A percentile compares a stretch with the other conserved stretches of the same genome.
Evolutionary conservation across 2,329 filamentous ascomycete species (phyloP).

Genomic region (Erysiphe neolycopersici): DNA sequence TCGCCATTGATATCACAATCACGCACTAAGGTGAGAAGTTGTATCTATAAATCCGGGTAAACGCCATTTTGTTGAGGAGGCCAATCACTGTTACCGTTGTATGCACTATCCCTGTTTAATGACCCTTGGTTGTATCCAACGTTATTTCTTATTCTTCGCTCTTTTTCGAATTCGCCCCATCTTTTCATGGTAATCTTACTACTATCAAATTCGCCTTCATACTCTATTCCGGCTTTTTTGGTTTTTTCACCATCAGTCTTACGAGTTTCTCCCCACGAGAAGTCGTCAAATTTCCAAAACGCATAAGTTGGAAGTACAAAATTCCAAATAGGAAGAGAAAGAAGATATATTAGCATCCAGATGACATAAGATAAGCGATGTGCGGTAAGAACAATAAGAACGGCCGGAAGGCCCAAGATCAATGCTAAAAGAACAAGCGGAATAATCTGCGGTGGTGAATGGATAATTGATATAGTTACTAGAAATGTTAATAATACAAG

Average conservation of each 20-base stretch:
- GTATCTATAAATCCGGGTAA: too few relatives aligned
- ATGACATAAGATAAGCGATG: slow-evolving; percentile 76
- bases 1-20: too few relatives aligned
- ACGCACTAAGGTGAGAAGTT: too few relatives aligned
- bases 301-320: slow-evolving; percentile 83
- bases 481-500: slow-evolving; percentile 3
- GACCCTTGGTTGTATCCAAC: background rate
- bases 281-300: slow-evolving; percentile 99
- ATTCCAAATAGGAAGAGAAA: slow-evolving; percentile 92
- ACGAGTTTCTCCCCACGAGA: slow-evolving; percentile 94
- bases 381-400: slow-evolving; percentile 80
- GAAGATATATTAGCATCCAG: slow-evolving; percentile 92
- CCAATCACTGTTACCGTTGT: too few relatives aligned
- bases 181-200: slow-evolving; percentile 99
- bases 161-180: slow-evolving; percentile 87
- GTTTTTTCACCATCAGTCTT: slow-evolving; percentile 80
- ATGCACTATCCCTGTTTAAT: too few relatives aligned
- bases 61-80: too few relatives aligned
- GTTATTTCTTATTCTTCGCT: slow-evolving; percentile 17
- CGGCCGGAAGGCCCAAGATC: slow-evolving; percentile 76
- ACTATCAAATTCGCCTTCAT: slow-evolving; percentile 90
- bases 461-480: slow-evolving; percentile 71
- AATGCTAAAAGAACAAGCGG: slow-evolving; percentile 69
- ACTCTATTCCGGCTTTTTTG: slow-evolving; percentile 65
- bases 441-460: slow-evolving; percentile 54